A percentile compares a stretch with the other conserved stretches of the same genome.
phyloP scores from a whole-genome alignment of 225 moss, liverwort and hornwort genomes.

The Straminergon stramineum region DNA sequence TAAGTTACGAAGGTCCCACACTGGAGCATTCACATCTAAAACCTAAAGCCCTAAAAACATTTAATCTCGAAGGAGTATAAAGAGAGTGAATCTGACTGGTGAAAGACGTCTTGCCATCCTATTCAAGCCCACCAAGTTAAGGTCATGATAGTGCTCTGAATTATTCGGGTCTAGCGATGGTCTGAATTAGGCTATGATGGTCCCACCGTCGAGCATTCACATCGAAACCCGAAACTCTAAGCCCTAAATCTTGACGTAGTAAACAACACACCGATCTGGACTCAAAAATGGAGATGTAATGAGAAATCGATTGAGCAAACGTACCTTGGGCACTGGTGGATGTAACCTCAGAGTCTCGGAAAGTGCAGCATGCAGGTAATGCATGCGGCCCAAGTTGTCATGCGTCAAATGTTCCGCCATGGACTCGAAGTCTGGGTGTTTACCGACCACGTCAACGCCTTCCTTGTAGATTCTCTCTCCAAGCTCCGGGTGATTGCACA shows the following conservation, averaged over 20 bases:
- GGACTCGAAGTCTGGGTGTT: constrained; percentile 15
- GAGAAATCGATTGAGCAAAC: not conserved
- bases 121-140: not conserved
- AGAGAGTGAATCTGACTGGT: not conserved
- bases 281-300: not conserved
- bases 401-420: constrained; percentile 49
- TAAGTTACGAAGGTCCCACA: too few species aligned
- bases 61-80: not conserved
- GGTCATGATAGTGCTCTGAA: not conserved
- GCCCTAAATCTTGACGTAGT: not conserved
- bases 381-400: constrained; percentile 47
- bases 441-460: constrained; percentile 26
- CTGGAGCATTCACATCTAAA: not conserved
- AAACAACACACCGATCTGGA: not conserved
- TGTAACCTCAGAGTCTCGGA: constrained; percentile 61
- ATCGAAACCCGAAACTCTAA: not conserved
- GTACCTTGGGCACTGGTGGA: constrained; percentile 62
- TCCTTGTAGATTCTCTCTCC: constrained; percentile 60
- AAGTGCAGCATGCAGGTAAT: constrained; percentile 70
- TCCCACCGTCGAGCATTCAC: not conserved
- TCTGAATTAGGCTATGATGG: not conserved
- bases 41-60: not conserved
- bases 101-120: constrained; percentile 28
- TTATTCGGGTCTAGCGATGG: not conserved
- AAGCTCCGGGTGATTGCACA: constrained; percentile 46